Conservation (phyloP, 257 asterid genomes). For the Jasminum sambac region DNA sequence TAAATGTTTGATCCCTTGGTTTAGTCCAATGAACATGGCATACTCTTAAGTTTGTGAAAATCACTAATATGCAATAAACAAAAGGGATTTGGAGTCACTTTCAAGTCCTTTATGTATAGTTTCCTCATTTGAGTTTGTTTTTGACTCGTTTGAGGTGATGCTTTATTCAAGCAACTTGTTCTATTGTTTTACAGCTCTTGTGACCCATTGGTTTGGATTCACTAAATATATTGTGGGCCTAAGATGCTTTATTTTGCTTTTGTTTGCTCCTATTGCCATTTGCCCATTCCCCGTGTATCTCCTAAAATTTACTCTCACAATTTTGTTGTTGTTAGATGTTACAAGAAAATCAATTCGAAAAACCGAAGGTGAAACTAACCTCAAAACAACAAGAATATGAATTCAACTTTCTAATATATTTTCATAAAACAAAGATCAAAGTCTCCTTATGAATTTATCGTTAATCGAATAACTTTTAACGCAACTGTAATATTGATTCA, state of each 20-base stretch:
- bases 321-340: not conserved
- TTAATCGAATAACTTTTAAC: too few species aligned
- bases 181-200: not conserved
- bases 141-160: not conserved
- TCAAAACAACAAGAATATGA: too few species aligned
- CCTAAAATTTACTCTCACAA: not conserved
- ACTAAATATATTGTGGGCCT: not conserved
- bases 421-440: not conserved
- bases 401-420: not conserved
- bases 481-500: too few species aligned
- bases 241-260: not conserved
- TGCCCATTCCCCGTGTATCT: not conserved
- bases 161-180: not conserved
- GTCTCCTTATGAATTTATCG: too few species aligned
- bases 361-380: too few species aligned
- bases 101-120: not conserved
- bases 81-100: not conserved
- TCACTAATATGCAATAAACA: not conserved
- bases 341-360: too few species aligned
- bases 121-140: not conserved
- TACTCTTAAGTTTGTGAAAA: not conserved
- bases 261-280: not conserved
- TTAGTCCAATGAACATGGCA: not conserved
- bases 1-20: not conserved
- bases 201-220: conserved; percentile 1